phyloP scores from a whole-genome alignment of 2,329 filamentous ascomycete species.

The Colletotrichum brevisporum region DNA sequence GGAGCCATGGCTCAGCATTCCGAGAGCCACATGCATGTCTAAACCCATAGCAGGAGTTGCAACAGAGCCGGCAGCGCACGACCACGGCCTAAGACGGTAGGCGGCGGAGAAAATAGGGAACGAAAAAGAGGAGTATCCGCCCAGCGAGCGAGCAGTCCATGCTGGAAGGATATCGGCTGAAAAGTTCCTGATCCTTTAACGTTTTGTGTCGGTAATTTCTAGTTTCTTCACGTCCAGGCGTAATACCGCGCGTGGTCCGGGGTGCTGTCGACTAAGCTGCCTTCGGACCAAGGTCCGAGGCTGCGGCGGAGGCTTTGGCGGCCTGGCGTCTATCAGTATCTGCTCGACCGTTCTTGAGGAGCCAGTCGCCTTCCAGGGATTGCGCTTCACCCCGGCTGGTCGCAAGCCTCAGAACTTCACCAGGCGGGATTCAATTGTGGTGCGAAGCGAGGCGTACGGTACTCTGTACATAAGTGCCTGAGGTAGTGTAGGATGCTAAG shows the following conservation, averaged over 20 bases:
- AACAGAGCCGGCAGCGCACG: not conserved
- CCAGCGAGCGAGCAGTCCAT: not conserved
- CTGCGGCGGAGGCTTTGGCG: conserved; percentile 20
- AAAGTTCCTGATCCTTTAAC: conserved; percentile 13
- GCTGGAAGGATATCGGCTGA: conserved; percentile 1
- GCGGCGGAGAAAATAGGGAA: not conserved
- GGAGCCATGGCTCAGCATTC: not conserved
- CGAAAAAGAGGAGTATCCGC: too few relatives aligned
- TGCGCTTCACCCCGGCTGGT: not conserved
- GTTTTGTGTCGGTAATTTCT: conserved; percentile 16
- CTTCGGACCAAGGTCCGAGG: conserved; percentile 23
- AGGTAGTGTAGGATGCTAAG: too few relatives aligned
- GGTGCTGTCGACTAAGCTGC: conserved; percentile 15
- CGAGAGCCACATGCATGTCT: not conserved
- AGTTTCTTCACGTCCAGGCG: not conserved
- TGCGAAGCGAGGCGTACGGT: conserved; percentile 19
- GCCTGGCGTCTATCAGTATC: conserved; percentile 13
- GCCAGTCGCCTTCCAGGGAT: conserved; percentile 16
- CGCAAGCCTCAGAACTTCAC: conserved; percentile 4
- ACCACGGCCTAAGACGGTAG: not conserved
- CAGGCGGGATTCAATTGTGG: conserved; percentile 9
- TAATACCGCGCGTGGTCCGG: not conserved
- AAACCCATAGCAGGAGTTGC: not conserved
- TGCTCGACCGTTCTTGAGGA: conserved; percentile 8
- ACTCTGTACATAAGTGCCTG: too few relatives aligned